Percentiles rank a stretch among this genome's conserved stretches.
phyloP scores from a whole-genome alignment of 495 filamentous ascomycete genomes.

The Arthonia radiata region DNA sequence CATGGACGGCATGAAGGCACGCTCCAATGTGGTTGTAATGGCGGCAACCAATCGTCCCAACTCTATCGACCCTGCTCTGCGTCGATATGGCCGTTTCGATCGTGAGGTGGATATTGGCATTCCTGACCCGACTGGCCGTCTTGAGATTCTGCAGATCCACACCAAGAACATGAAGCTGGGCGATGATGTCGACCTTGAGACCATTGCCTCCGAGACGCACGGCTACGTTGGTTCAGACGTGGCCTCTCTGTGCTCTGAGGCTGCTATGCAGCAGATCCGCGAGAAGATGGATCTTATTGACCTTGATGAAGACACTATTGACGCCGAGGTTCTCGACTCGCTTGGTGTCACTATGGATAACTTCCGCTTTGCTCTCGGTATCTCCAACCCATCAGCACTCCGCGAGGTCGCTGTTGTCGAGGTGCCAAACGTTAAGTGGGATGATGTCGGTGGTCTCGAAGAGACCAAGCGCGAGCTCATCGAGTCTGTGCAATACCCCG shows the following conservation, averaged over 20 bases:
- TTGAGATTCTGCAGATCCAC: slow-evolving; percentile 96
- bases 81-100: slow-evolving; percentile 93
- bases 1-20: slow-evolving; percentile 99
- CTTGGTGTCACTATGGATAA: slow-evolving; percentile 99
- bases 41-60: slow-evolving; percentile 94
- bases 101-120: slow-evolving; percentile 97
- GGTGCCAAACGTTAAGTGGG: slow-evolving; percentile 97
- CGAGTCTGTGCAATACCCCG: slow-evolving; percentile 96
- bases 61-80: slow-evolving; percentile 90
- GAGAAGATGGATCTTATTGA: slow-evolving; percentile 99
- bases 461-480: slow-evolving; percentile 98
- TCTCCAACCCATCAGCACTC: slow-evolving; percentile 94
- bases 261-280: slow-evolving; percentile 98
- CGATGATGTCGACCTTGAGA: slow-evolving; percentile 89
- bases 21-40: slow-evolving; percentile 96
- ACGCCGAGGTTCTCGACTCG: slow-evolving; percentile 93
- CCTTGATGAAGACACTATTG: slow-evolving; percentile 95
- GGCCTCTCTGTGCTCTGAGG: slow-evolving; percentile 95
- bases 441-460: slow-evolving; percentile 96
- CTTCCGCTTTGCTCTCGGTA: slow-evolving; percentile 93
- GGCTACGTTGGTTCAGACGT: slow-evolving; percentile 98
- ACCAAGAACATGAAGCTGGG: slow-evolving; percentile 99
- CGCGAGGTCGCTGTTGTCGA: slow-evolving; percentile 98
- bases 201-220: slow-evolving; percentile 93
- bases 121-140: slow-evolving; percentile 90